phyloP scores from a whole-genome alignment of 306 rosid species.

The Quercus dentata region DNA sequence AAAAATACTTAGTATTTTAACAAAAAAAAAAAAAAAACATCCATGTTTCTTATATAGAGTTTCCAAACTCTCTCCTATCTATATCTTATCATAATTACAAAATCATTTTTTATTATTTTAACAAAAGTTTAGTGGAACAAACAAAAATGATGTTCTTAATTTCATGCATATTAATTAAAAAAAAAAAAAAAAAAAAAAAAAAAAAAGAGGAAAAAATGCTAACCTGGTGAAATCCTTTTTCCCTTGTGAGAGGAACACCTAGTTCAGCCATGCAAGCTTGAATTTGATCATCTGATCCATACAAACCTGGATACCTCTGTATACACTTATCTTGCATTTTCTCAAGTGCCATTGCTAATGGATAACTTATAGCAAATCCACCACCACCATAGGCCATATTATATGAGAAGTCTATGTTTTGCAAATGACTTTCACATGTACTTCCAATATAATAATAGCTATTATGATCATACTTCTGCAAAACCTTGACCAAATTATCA shows the following conservation, averaged over 20 bases:
- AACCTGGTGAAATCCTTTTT: constrained; percentile 80
- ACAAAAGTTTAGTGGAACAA: too few relatives aligned
- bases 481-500: constrained; percentile 54
- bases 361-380: constrained; percentile 68
- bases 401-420: constrained; percentile 61
- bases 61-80: too few relatives aligned
- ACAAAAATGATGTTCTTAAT: too few relatives aligned
- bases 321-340: constrained; percentile 70
- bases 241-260: constrained; percentile 75
- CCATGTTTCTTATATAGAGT: too few relatives aligned
- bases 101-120: too few relatives aligned
- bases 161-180: not conserved
- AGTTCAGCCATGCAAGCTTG: constrained; percentile 86
- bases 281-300: constrained; percentile 55
- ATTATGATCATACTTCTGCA: constrained; percentile 60
- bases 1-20: too few relatives aligned
- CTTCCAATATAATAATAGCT: constrained; percentile 69
- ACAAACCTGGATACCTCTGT: constrained; percentile 52
- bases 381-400: constrained; percentile 81
- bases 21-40: too few relatives aligned
- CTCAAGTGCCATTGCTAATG: constrained; percentile 54
- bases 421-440: constrained; percentile 67
- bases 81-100: too few relatives aligned
- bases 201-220: constrained; percentile 3
- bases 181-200: not conserved